Evolutionary conservation across 2,329 filamentous ascomycete species (phyloP).

Genomic region (Colletotrichum eleusines): DNA sequence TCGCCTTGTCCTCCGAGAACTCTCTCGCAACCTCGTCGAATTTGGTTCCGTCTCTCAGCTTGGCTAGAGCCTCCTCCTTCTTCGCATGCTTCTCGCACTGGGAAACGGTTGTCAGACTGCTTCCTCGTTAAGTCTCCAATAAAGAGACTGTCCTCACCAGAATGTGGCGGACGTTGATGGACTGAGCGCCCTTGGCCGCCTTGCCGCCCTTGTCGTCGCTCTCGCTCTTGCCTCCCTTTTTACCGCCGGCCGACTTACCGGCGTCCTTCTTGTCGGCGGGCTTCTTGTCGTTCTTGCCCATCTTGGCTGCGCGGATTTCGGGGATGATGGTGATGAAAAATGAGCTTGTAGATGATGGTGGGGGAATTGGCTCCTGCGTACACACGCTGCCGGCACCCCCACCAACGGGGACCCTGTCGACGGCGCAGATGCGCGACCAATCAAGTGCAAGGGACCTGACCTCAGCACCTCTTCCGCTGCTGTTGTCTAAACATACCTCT

Average conservation of each 20-base stretch:
- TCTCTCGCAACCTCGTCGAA: conserved; percentile 81
- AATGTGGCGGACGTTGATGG: conserved; percentile 82
- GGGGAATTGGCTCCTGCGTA: conserved; percentile 13
- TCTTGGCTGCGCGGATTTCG: conserved; percentile 16
- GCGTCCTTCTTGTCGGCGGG: conserved; percentile 51
- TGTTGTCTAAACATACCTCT: not conserved
- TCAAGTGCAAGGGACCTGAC: conserved; percentile 11
- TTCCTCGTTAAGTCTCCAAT: not conserved
- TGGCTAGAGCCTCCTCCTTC: conserved; percentile 80
- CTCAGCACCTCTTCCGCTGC: conserved; percentile 8
- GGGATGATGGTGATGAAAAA: conserved; percentile 27
- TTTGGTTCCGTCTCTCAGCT: conserved; percentile 74
- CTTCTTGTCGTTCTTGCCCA: conserved; percentile 42
- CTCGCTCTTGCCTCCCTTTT: conserved; percentile 51
- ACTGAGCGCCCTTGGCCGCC: conserved; percentile 71
- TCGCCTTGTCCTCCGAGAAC: conserved; percentile 82
- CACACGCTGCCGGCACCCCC: not conserved
- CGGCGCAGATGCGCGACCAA: not conserved
- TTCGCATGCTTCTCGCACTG: conserved; percentile 81
- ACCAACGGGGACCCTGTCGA: conserved; percentile 7
- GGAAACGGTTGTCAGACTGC: conserved; percentile 2
- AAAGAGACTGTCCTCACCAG: conserved; percentile 56
- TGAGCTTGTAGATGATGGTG: conserved; percentile 14
- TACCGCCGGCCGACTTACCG: conserved; percentile 47
- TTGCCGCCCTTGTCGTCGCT: conserved; percentile 53